Percentiles rank a stretch among this genome's conserved stretches.
These are phyloP conservation scores for Apiospora hydei DNA, from an alignment of 2,329 filamentous ascomycete species.

Conservation along the genomic window DNA sequence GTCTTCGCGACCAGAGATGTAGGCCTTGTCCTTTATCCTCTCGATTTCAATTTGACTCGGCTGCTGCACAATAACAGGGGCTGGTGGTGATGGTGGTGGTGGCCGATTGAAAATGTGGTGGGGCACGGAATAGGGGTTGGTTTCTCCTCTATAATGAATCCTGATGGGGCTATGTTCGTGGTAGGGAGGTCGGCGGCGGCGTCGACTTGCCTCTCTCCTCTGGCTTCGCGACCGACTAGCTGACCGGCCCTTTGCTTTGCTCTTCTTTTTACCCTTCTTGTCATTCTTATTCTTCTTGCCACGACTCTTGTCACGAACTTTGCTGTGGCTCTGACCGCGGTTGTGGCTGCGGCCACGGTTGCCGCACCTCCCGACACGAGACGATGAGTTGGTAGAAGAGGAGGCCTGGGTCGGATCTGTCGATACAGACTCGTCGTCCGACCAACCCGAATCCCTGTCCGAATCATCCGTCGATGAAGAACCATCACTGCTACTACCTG, in stretches of 20 bases:
- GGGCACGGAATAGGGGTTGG: background rate
- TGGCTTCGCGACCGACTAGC: background rate
- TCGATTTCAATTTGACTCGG: constrained; percentile 27
- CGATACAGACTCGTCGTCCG: background rate
- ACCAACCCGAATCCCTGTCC: background rate
- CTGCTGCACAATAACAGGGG: constrained; percentile 23
- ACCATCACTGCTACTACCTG: background rate
- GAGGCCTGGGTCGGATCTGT: background rate
- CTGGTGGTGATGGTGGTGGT: background rate
- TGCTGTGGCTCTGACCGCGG: background rate
- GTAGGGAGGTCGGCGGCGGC: background rate
- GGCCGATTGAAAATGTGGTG: background rate
- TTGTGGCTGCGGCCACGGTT: background rate
- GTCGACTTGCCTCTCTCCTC: background rate
- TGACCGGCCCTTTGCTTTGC: constrained; percentile 1
- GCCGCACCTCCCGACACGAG: background rate
- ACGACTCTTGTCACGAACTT: background rate
- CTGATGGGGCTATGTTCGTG: background rate
- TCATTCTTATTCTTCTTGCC: background rate
- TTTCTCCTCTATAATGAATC: background rate
- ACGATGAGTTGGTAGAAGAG: background rate
- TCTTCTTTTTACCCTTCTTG: background rate
- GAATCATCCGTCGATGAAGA: background rate
- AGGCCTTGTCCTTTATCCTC: constrained; percentile 32
- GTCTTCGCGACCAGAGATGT: constrained; percentile 30